Evolutionary conservation across 2,329 filamentous ascomycete species (phyloP), one percentile per base, ranked within the genome.

Genomic region (Exophiala sideris): DNA sequence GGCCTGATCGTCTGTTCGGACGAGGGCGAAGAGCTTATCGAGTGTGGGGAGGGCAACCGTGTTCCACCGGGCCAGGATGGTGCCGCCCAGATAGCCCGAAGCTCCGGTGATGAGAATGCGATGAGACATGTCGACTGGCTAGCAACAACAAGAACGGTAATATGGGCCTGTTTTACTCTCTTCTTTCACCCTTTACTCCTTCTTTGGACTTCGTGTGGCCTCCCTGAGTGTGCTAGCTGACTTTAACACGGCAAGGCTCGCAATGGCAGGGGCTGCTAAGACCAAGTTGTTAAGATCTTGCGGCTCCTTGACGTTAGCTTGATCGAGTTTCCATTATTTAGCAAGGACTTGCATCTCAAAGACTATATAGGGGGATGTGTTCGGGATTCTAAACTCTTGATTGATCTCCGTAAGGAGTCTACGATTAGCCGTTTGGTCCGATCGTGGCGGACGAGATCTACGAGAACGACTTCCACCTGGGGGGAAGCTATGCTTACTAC

Each of bases 1-100:
- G 3, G 72, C 76, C 65, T 81, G 78, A 1, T 67, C 64, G 1
- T 70, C 64, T 1, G 68, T 76, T 5, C 78, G 71, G 11, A 79
- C 74, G 0, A 79, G 70, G 2, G 76, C 76, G 52, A 70, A 79
- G 1, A 80, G 59, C 20, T 67, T 75, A 14, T 68, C 61, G 56
- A 79, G 72, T 3, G 68, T 38, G 0, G 73, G 72, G 1, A 80
- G 69, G 2, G 66, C 62, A 18, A 70, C 68, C 3, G 57, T 50
- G 1, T 62, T 61, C 55, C 72, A 68, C 4, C 68, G 68, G 8
- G 72, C 70, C 5, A 81, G 72, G 2, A 81, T 64, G 0, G 71
- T 72, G 2, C 78, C 79, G 14, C 79, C 78, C 0, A 81, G 73
- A 52, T 81, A 81, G n/a, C 79, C 79, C 0, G 77, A 79, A 34